These are phyloP conservation scores for Coniochaeta prunicola DNA, from an alignment of 2,329 filamentous ascomycete genomes.

Conservation along the genomic window DNA sequence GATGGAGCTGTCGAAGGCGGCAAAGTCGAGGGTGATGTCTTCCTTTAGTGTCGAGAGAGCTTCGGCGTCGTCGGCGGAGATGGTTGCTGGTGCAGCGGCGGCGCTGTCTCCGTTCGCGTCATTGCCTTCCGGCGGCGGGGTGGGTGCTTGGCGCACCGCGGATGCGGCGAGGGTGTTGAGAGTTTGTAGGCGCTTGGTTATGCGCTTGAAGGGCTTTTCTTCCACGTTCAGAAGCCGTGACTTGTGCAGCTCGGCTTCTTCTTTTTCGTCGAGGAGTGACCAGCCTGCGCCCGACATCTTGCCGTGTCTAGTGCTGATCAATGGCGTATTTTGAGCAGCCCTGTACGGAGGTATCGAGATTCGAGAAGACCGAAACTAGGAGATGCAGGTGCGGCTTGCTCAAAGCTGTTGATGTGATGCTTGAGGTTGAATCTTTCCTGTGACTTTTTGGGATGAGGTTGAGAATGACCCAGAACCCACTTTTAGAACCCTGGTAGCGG, in stretches of 20 bases:
- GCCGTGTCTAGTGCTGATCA: not conserved
- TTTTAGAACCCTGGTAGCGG: too few relatives aligned
- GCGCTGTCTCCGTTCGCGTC: constrained; percentile 25
- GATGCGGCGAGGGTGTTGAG: constrained; percentile 56
- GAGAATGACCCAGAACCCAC: not conserved
- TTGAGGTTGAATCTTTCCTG: not conserved
- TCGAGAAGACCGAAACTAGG: not conserved
- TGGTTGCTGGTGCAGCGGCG: not conserved
- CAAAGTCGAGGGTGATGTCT: constrained; percentile 82
- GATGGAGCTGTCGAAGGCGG: constrained; percentile 78
- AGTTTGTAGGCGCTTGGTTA: constrained; percentile 71
- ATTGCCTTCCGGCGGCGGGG: constrained; percentile 57
- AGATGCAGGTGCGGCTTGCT: not conserved
- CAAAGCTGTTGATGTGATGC: not conserved
- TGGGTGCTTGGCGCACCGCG: constrained; percentile 46
- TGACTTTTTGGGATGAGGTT: not conserved
- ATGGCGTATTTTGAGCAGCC: not conserved
- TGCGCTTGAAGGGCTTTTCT: constrained; percentile 84
- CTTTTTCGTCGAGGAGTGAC: constrained; percentile 63
- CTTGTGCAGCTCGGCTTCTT: constrained; percentile 82
- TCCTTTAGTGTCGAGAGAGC: constrained; percentile 65
- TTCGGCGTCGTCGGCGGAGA: constrained; percentile 30
- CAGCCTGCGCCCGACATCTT: constrained; percentile 29
- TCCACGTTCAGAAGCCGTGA: constrained; percentile 81
- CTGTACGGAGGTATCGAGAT: not conserved